A percentile compares a stretch with the other conserved stretches of the same genome.
These are phyloP conservation scores for Pseudocercospora crystallina DNA, from an alignment of 2,329 filamentous ascomycete species.

Conservation along the genomic window DNA sequence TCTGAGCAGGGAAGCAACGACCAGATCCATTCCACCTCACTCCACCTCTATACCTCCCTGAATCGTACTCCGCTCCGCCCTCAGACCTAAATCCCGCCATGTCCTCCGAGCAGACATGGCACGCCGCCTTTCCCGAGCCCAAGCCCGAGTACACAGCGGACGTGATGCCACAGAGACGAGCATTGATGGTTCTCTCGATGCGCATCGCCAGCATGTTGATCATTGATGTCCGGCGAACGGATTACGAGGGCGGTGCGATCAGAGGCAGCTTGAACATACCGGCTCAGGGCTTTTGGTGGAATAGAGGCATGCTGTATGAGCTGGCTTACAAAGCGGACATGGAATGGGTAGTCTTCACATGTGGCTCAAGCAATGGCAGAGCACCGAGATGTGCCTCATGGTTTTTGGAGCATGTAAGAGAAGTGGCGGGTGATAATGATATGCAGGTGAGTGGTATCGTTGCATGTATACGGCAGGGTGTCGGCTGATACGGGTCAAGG, in stretches of 20 bases:
- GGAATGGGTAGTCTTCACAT: conserved; percentile 49
- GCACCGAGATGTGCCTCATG: conserved; percentile 38
- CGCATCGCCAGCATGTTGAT: conserved; percentile 41
- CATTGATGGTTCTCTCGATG: conserved; percentile 37
- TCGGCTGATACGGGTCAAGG: conserved; percentile 21
- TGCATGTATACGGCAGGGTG: no score
- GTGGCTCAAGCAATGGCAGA: conserved; percentile 37
- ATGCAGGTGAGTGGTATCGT: conserved; percentile 23
- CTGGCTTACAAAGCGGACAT: conserved; percentile 47
- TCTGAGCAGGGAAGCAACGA: no score
- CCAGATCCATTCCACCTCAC: no score
- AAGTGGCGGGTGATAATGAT: conserved; percentile 36
- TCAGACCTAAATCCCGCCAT: no score
- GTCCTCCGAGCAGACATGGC: conserved; percentile 36
- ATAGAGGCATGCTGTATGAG: conserved; percentile 44
- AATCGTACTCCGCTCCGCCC: no score
- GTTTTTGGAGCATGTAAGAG: conserved; percentile 37
- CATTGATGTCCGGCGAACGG: conserved; percentile 48
- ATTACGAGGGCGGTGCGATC: conserved; percentile 48
- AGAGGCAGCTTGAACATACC: conserved; percentile 49
- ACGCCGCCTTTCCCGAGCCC: conserved; percentile 44
- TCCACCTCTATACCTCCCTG: no score
- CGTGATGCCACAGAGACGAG: conserved; percentile 40
- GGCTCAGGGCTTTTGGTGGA: conserved; percentile 50
- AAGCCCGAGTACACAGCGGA: conserved; percentile 35